Base-by-base conservation (phyloP, 129 eudicot species). In the Solidago caesia region DNA sequence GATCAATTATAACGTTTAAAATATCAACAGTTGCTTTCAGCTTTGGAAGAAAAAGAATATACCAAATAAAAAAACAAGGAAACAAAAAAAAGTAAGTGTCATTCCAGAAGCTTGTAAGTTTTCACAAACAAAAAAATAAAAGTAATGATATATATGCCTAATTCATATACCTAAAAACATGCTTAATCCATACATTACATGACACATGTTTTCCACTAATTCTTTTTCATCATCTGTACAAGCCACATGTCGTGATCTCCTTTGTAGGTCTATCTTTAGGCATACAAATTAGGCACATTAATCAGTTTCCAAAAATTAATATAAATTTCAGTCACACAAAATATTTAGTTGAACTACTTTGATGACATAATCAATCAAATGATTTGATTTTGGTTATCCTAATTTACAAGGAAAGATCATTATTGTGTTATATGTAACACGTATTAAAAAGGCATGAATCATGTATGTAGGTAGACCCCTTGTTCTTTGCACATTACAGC, bases 321-420 rank as follows among this genome's bases (percentile, higher is more conserved):
- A n/a, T n/a, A n/a, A n/a, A n/a, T 14, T 52, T 42, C n/a, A 44
- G 16, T 11, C 26, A 66, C n/a, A 43, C 5, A 10, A 11, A 2
- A 66, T 71, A 13, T n/a, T 5, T 71, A 8, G 8, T 7, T 71
- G 25, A 26, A 43, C 39, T 29, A 63, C 78, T 63, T 74, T 49
- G 62, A 63, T 33, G 52, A 72, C 57, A 58, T 10, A 66, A 57
- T 58, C 57, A 57, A 72, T 58, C 43, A 15, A 57, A 63, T n/a
- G n/a, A n/a, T n/a, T n/a, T 63, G 64, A 21, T 63, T 74, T 33
- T 74, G 78, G 59, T 27, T 48, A 39, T 49, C 78, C 71, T 63
- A 33, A 57, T 12, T 71, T 16, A 16, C 42, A 56, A 72, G 58
- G 43, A 46, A 57, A 53, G 39, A 68, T 68, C 44, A 45, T 68